Evolutionary conservation across 805 yeast genomes (phyloP).

Genomic region (Nakazawaea pomicola): DNA sequence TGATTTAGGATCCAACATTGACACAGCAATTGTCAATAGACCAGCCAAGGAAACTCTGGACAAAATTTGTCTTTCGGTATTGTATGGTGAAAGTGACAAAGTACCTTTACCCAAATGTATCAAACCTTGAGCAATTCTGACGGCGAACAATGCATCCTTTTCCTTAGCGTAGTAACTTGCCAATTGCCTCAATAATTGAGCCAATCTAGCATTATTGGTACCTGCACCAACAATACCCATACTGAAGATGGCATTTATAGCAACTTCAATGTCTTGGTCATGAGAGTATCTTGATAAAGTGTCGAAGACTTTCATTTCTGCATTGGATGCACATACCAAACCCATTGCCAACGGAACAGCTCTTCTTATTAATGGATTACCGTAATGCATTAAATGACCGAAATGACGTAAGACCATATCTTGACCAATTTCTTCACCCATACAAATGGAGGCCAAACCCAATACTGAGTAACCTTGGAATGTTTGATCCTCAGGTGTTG

Average conservation of each 20-base stretch:
- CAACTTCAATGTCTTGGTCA: slow-evolving; percentile 90
- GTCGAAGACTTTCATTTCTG: slow-evolving; percentile 96
- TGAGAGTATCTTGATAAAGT: slow-evolving; percentile 94
- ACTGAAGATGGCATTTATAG: slow-evolving; percentile 89
- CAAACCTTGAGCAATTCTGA: slow-evolving; percentile 91
- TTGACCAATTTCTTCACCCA: slow-evolving; percentile 98
- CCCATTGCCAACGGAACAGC: slow-evolving; percentile 99
- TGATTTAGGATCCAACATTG: slow-evolving; percentile 78
- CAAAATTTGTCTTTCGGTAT: slow-evolving; percentile 79
- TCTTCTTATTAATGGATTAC: slow-evolving; percentile 83
- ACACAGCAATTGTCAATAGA: slow-evolving; percentile 74
- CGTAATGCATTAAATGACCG: slow-evolving; percentile 97
- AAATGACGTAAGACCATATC: slow-evolving; percentile 97
- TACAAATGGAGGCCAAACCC: slow-evolving; percentile 89
- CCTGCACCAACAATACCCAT: slow-evolving; percentile 99
- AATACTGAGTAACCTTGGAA: slow-evolving; percentile 87
- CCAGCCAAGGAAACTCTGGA: slow-evolving; percentile 90
- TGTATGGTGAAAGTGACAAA: slow-evolving; percentile 81
- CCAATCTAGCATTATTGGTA: slow-evolving; percentile 96
- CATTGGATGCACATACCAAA: slow-evolving; percentile 84
- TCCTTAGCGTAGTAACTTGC: slow-evolving; percentile 91
- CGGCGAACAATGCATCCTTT: slow-evolving; percentile 85
- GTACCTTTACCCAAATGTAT: slow-evolving; percentile 97
- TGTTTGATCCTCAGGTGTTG: slow-evolving; percentile 45
- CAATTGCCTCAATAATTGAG: slow-evolving; percentile 90